A percentile compares a stretch with the other conserved stretches of the same genome.
phyloP scores from a whole-genome alignment of 169 alveolate species.

The Plasmodium gaboni region DNA sequence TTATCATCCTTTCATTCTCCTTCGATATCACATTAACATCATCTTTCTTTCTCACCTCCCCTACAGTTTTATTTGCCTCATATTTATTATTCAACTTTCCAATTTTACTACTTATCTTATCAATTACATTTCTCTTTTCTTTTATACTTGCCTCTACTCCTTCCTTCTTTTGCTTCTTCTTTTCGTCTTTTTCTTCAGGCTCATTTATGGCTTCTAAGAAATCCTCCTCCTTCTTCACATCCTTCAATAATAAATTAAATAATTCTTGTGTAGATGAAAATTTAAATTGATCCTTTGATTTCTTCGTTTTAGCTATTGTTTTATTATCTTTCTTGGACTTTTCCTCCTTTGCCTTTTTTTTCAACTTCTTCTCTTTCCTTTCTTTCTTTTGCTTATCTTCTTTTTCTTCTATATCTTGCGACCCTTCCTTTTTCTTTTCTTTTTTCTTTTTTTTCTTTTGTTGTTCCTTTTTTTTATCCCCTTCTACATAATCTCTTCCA shows the following conservation, averaged over 20 bases:
- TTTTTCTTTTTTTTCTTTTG: not conserved
- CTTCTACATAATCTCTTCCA: not conserved
- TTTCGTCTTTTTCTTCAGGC: not conserved
- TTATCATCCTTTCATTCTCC: no score
- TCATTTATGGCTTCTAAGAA: not conserved
- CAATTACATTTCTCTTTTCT: not conserved
- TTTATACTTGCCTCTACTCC: not conserved
- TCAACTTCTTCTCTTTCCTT: conserved; percentile 4
- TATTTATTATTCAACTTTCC: not conserved
- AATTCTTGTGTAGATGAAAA: conserved; percentile 62
- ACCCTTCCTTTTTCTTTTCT: not conserved
- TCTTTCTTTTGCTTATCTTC: conserved; percentile 6
- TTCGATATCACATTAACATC: no score
- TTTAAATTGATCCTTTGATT: conserved; percentile 37
- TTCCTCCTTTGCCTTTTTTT: not conserved
- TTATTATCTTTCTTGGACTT: conserved; percentile 12
- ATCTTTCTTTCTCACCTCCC: not conserved
- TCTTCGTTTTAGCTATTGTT: conserved; percentile 2
- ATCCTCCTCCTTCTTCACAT: conserved; percentile 31
- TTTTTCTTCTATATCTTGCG: conserved; percentile 1
- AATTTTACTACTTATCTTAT: not conserved
- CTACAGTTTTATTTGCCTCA: not conserved
- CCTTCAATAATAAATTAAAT: conserved; percentile 45
- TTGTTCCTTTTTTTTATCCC: not conserved
- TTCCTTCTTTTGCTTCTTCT: not conserved